Evolutionary conservation across 495 filamentous ascomycete species (phyloP), one percentile per base, ranked within the genome.

Genomic region (Penicillium waksmanii): DNA sequence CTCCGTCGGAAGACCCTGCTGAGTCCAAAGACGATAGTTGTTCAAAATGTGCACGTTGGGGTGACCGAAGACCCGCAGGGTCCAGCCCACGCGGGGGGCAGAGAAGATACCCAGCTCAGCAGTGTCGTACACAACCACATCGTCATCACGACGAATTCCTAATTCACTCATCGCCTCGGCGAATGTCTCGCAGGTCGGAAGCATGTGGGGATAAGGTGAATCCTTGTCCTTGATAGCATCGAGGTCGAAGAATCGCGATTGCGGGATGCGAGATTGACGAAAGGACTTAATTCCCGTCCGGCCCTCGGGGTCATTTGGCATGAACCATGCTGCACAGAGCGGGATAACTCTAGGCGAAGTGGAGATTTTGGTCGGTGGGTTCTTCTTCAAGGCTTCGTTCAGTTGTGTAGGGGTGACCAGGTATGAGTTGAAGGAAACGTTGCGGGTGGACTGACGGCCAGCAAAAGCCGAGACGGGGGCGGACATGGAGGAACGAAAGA

Each of bases 141-240:
- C 89, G 65, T 98, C 95, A 44, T 96, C 91, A 56, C 83, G 82
- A 36, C 85, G 85, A 55, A 98, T 95, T 5, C 95, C 95, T 17
- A 98, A 76, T 43, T 86, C 81, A 60, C 87, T 84, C 96, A 98
- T 97, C 10, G 92, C 91, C 57, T 87, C 81, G 43, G 92, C 89
- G 71, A 98, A 98, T 33, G 83, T 79, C 61, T 89, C 84, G 15
- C 89, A 78, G 18, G 82, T 88, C 3, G 96, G 96, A 7, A 98
- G 89, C 95, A 98, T 98, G 72, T 98, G 95, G 12, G 95, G 94
- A 69, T 96, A 98, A 7, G 90, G 89, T 35, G 90, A 96, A 62
- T 85, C 83, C 65, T 85, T 84, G 69, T 98, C 96, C 61, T 93
- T 93, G 65, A 97, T 82, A 33, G 82, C 89, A 74, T 98, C 96